These are phyloP conservation scores for Globisporangium carolinianum DNA, from an alignment of 352 stramenopile genomes.

Conservation along the genomic window DNA sequence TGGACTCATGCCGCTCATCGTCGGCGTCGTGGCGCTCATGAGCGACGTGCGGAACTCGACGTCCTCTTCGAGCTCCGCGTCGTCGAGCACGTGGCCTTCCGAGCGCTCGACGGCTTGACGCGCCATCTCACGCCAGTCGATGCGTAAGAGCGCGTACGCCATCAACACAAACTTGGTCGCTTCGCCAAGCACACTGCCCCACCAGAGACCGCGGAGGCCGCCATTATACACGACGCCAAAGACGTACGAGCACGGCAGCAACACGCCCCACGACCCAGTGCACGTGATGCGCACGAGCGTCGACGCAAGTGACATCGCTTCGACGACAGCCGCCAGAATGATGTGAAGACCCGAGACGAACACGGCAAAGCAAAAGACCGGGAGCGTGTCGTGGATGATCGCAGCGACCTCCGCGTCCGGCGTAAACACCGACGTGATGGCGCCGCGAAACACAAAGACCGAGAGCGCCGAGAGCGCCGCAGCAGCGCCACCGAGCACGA, in stretches of 20 bases:
- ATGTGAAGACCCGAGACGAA: constrained; percentile 75
- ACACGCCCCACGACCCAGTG: constrained; percentile 61
- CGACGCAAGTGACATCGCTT: constrained; percentile 71
- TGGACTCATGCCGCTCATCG: constrained; percentile 47
- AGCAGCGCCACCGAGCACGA: constrained; percentile 49
- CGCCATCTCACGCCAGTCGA: constrained; percentile 71
- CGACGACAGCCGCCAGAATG: constrained; percentile 68
- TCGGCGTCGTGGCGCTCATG: constrained; percentile 50
- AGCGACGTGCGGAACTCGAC: constrained; percentile 51
- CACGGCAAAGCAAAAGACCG: constrained; percentile 64
- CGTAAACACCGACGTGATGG: constrained; percentile 61
- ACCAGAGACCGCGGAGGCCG: constrained; percentile 66
- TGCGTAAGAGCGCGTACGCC: constrained; percentile 38
- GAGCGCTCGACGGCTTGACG: constrained; percentile 54
- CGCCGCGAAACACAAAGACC: constrained; percentile 38
- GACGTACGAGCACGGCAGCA: constrained; percentile 54
- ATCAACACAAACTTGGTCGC: constrained; percentile 68
- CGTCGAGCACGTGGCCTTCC: constrained; percentile 40
- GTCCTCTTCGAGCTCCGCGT: constrained; percentile 56
- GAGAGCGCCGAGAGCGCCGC: constrained; percentile 44
- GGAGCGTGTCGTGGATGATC: constrained; percentile 49
- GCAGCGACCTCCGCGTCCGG: constrained; percentile 39
- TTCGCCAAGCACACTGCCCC: constrained; percentile 65
- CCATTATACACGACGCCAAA: constrained; percentile 42
- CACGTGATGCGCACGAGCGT: constrained; percentile 68